Evolutionary conservation across 805 yeast species (phyloP).

Genomic region (Starmerella kuoi): DNA sequence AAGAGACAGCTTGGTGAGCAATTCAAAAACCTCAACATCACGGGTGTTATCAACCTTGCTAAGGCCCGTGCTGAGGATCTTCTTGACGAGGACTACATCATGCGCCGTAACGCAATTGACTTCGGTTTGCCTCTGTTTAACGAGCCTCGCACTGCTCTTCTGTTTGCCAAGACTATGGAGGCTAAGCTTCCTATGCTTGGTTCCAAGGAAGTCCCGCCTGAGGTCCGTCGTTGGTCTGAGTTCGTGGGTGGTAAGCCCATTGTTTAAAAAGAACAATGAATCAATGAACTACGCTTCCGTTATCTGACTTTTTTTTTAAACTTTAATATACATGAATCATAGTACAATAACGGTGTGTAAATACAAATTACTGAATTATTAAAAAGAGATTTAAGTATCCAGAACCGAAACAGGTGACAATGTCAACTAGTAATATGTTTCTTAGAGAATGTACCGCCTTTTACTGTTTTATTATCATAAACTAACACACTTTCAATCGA

Average conservation of each 20-base stretch:
- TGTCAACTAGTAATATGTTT: too few species aligned
- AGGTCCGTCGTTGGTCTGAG: conserved; percentile 94
- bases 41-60: conserved; percentile 87
- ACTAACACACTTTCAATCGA: too few species aligned
- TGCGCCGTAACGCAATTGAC: conserved; percentile 99
- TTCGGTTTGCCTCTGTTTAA: conserved; percentile 92
- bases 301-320: not conserved
- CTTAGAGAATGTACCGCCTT: too few species aligned
- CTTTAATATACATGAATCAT: not conserved
- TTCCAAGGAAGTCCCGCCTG: conserved; percentile 52
- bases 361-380: too few species aligned
- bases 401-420: too few species aligned
- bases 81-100: conserved; percentile 81
- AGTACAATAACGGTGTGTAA: too few species aligned
- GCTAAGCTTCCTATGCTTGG: conserved; percentile 50
- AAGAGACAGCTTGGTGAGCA: conserved; percentile 88
- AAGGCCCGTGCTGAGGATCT: conserved; percentile 74
- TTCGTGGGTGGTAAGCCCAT: conserved; percentile 90
- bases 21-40: conserved; percentile 73
- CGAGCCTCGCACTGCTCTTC: conserved; percentile 83
- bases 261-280: conserved; percentile 8
- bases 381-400: too few species aligned
- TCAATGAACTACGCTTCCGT: too few species aligned
- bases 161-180: conserved; percentile 75
- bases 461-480: too few species aligned